These are phyloP conservation scores for Neolentinus lepideus DNA, from an alignment of 1,284 basidiomycete genomes.

Conservation along the genomic window DNA sequence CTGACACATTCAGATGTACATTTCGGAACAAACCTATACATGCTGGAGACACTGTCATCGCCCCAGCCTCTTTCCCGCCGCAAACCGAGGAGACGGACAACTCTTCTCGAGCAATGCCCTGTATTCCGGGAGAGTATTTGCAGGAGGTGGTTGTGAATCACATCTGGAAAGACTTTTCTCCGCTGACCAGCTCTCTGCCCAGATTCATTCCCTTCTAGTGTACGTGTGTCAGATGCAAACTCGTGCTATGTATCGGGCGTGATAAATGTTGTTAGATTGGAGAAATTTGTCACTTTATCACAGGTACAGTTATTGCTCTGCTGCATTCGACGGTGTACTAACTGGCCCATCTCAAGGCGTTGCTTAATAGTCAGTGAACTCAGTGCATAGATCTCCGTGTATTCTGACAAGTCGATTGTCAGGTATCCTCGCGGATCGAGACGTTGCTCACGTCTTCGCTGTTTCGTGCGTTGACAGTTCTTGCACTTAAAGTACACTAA, in stretches of 20 bases:
- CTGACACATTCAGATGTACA: slow-evolving; percentile 7
- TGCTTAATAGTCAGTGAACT: slow-evolving; percentile 42
- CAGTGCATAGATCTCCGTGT: neutral
- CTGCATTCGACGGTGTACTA: neutral
- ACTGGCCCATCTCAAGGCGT: slow-evolving; percentile 21
- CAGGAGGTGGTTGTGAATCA: slow-evolving; percentile 33
- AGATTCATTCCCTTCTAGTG: slow-evolving; percentile 54
- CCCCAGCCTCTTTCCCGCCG: slow-evolving; percentile 34
- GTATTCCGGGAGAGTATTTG: slow-evolving; percentile 32
- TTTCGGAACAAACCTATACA: slow-evolving; percentile 32
- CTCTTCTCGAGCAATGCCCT: neutral
- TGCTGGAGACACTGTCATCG: slow-evolving; percentile 34
- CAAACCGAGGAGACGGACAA: neutral
- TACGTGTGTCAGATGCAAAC: slow-evolving; percentile 22
- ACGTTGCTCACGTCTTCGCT: slow-evolving; percentile 44
- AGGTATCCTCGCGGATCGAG: slow-evolving; percentile 40
- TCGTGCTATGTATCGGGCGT: neutral
- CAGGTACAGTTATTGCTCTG: slow-evolving; percentile 18
- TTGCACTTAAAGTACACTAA: slow-evolving; percentile 15
- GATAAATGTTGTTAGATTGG: slow-evolving; percentile 32
- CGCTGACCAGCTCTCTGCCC: neutral
- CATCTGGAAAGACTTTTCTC: neutral
- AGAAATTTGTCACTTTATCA: slow-evolving; percentile 61
- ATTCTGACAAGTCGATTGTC: neutral
- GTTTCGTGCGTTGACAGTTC: slow-evolving; percentile 36